These are phyloP conservation scores for Chlorella vulgaris DNA, from an alignment of 139 green algal species.

Conservation along the genomic window DNA sequence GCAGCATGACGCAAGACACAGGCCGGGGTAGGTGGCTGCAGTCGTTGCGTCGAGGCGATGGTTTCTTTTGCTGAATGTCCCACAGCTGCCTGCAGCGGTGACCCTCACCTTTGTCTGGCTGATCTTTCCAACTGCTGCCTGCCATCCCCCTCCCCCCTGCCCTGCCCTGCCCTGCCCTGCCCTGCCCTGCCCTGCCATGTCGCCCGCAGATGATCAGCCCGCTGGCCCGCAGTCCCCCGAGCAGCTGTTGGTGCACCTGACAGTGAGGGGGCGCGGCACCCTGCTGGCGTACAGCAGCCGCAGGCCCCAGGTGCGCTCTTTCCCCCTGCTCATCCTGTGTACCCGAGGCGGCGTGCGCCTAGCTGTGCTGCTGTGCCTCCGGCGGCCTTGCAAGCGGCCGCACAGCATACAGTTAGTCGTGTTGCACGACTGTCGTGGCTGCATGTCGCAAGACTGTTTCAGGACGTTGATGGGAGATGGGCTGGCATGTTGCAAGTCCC, in stretches of 20 bases:
- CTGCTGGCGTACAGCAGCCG: constrained; percentile 60
- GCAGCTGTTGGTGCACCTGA: constrained; percentile 35
- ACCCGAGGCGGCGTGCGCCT: neutral
- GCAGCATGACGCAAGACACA: constrained; percentile 83
- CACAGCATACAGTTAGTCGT: too few species aligned
- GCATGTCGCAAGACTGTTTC: too few species aligned
- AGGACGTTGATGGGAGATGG: too few species aligned
- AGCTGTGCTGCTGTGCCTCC: neutral
- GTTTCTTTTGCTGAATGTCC: too few species aligned
- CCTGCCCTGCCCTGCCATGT: too few species aligned
- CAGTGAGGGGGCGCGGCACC: constrained; percentile 52
- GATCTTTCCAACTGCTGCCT: too few species aligned
- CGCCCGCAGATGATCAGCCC: neutral
- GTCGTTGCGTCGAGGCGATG: neutral
- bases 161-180: too few species aligned
- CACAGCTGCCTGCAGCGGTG: too few species aligned
- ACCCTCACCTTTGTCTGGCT: too few species aligned
- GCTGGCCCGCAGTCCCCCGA: neutral
- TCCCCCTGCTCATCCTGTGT: neutral
- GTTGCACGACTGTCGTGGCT: too few species aligned
- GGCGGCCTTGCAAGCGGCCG: too few species aligned
- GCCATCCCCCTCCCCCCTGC: neutral
- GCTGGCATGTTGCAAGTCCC: too few species aligned
- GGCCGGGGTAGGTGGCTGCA: constrained; percentile 59
- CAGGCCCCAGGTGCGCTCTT: constrained; percentile 21